Conservation (phyloP, 2,329 filamentous ascomycete species). For the Cephalotrichum gorgonifer region DNA sequence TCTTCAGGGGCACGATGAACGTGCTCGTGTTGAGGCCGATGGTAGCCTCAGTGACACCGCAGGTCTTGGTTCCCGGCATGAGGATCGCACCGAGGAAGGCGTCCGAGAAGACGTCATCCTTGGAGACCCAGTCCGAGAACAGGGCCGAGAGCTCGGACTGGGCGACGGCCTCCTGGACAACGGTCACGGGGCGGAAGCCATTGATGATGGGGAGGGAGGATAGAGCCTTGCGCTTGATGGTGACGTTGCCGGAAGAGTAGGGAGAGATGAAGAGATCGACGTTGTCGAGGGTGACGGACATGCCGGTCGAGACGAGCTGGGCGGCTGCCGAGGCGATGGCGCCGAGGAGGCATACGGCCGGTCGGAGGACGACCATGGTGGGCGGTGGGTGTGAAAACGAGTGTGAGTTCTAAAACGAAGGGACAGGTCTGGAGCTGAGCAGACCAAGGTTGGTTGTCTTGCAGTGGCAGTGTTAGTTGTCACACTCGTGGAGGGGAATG, state of each 20-base stretch:
- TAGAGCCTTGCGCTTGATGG: conserved; percentile 3
- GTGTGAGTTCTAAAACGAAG: too few species aligned
- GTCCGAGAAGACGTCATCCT: conserved; percentile 17
- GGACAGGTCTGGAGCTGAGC: too few species aligned
- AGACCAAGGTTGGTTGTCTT: too few species aligned
- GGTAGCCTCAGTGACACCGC: neutral
- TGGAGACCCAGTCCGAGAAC: conserved; percentile 18
- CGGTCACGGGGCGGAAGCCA: conserved; percentile 23
- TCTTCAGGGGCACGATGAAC: conserved; percentile 11
- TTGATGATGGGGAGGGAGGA: conserved; percentile 13
- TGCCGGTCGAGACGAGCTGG: conserved; percentile 17
- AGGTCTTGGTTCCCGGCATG: conserved; percentile 4
- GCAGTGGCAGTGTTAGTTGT: too few species aligned
- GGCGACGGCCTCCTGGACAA: conserved; percentile 16
- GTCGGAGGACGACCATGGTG: neutral
- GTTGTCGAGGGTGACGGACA: conserved; percentile 19
- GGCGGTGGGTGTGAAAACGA: too few species aligned
- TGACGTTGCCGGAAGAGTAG: conserved; percentile 17
- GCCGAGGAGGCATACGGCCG: neutral
- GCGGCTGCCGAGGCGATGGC: conserved; percentile 1
- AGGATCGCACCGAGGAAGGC: conserved; percentile 14
- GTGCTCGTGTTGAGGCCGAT: conserved; percentile 8
- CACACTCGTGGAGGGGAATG: too few species aligned
- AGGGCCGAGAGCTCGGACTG: conserved; percentile 12
- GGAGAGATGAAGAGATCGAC: conserved; percentile 23